Conservation (phyloP, 495 filamentous ascomycete species). For the Aspergillus cristatus region DNA sequence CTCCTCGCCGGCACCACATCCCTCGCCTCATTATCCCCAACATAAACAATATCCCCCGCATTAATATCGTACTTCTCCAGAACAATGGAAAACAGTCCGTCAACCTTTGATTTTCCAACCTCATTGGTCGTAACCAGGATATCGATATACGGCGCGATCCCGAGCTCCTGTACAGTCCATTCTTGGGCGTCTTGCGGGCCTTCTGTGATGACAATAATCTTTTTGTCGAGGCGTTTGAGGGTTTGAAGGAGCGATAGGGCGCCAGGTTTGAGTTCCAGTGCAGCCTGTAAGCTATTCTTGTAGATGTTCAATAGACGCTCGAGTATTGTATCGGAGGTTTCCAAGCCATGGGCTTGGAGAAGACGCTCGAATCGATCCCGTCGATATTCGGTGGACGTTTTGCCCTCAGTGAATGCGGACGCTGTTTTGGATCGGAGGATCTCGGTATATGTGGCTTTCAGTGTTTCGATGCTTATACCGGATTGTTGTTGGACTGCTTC, state of each 20-base stretch:
- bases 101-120: slow-evolving; percentile 22
- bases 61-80: slow-evolving; percentile 17
- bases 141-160: slow-evolving; percentile 21
- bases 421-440: slow-evolving; percentile 21
- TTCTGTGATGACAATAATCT: slow-evolving; percentile 27
- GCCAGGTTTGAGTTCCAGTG: slow-evolving; percentile 18
- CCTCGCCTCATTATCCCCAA: slow-evolving; percentile 24
- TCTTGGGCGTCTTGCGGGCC: slow-evolving; percentile 32
- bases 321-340: neutral
- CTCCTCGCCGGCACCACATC: slow-evolving; percentile 19
- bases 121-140: slow-evolving; percentile 28
- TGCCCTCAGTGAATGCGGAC: slow-evolving; percentile 25
- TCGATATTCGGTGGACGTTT: slow-evolving; percentile 27
- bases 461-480: slow-evolving; percentile 4
- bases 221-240: slow-evolving; percentile 17
- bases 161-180: slow-evolving; percentile 26
- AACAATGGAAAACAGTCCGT: slow-evolving; percentile 24
- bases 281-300: slow-evolving; percentile 8
- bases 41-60: slow-evolving; percentile 18
- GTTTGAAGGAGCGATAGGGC: slow-evolving; percentile 14
- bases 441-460: slow-evolving; percentile 14
- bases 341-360: slow-evolving; percentile 10
- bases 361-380: slow-evolving; percentile 25
- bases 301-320: slow-evolving; percentile 16
- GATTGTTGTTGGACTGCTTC: slow-evolving; percentile 6